Percentiles rank a stretch among this genome's conserved stretches.
Evolutionary conservation across 139 green algal species (phyloP).

Genomic region (Picochlorum sp.): DNA sequence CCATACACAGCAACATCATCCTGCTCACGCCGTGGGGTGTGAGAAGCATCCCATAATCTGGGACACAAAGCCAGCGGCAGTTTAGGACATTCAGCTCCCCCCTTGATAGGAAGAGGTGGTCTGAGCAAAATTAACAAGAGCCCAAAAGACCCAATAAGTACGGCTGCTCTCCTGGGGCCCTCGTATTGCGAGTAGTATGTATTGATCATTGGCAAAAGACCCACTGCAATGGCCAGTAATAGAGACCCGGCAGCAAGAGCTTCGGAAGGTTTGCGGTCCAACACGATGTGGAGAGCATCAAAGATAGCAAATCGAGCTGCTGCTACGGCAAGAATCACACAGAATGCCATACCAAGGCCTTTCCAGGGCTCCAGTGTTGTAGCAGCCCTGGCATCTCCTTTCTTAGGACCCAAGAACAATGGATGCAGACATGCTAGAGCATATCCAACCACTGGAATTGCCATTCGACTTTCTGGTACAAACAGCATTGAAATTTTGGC

Average conservation of each 20-base stretch:
- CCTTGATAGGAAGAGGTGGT: slow-evolving; percentile 69
- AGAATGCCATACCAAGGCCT: slow-evolving; percentile 39
- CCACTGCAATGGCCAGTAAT: slow-evolving; percentile 41
- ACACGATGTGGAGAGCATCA: slow-evolving; percentile 58
- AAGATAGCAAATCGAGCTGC: slow-evolving; percentile 78
- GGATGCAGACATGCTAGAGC: slow-evolving; percentile 45
- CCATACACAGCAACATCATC: slow-evolving; percentile 81
- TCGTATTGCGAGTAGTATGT: slow-evolving; percentile 25
- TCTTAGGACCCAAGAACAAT: slow-evolving; percentile 31
- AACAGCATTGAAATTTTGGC: slow-evolving; percentile 83
- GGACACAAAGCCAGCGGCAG: slow-evolving; percentile 75
- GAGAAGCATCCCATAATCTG: slow-evolving; percentile 79
- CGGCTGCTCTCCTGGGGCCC: slow-evolving; percentile 22
- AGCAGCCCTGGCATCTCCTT: slow-evolving; percentile 13
- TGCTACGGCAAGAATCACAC: slow-evolving; percentile 43
- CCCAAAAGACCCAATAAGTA: slow-evolving; percentile 27
- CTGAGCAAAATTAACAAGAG: slow-evolving; percentile 49
- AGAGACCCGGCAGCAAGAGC: slow-evolving; percentile 69
- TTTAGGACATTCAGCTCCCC: slow-evolving; percentile 63
- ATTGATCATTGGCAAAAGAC: slow-evolving; percentile 57
- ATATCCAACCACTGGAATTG: slow-evolving; percentile 30
- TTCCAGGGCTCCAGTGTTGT: slow-evolving; percentile 39
- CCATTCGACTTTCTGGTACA: slow-evolving; percentile 53
- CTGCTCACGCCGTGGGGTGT: slow-evolving; percentile 67
- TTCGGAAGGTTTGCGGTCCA: slow-evolving; percentile 58